Conservation (phyloP, 352 stramenopile species). For the Pythium aristosporum region DNA sequence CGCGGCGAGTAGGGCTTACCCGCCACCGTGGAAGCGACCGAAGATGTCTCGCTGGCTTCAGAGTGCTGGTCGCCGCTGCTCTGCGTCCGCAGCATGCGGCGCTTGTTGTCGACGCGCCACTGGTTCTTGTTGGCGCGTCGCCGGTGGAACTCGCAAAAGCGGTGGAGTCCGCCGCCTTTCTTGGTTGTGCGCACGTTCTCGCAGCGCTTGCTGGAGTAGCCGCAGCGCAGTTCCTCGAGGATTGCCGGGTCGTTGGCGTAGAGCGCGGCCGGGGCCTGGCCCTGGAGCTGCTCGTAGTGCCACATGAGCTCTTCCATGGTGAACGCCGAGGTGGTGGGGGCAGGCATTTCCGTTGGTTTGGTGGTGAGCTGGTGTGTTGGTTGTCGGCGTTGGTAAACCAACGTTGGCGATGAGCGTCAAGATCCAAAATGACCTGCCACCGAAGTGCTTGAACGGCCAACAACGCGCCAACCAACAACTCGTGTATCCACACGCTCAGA, state of each 20-base stretch:
- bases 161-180: conserved; percentile 18
- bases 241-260: conserved; percentile 16
- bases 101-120: conserved; percentile 61
- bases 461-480: neutral
- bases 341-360: neutral
- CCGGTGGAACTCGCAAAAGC: conserved; percentile 37
- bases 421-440: conserved; percentile 17
- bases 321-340: conserved; percentile 6
- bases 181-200: conserved; percentile 23
- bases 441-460: neutral
- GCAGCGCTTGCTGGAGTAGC: conserved; percentile 22
- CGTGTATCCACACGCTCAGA: conserved; percentile 5
- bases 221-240: conserved; percentile 19
- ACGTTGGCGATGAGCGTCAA: conserved; percentile 5
- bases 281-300: conserved; percentile 24
- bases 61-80: neutral
- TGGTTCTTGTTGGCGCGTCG: conserved; percentile 74
- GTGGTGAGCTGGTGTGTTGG: neutral
- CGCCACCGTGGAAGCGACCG: neutral
- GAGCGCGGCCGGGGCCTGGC: conserved; percentile 4
- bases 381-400: conserved; percentile 2
- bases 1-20: conserved; percentile 12
- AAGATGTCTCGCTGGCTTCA: conserved; percentile 6
- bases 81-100: conserved; percentile 27
- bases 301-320: conserved; percentile 26